A percentile compares a stretch with the other conserved stretches of the same genome.
These are phyloP conservation scores for Podospora appendiculata DNA, from an alignment of 495 filamentous ascomycete genomes.

Conservation along the genomic window DNA sequence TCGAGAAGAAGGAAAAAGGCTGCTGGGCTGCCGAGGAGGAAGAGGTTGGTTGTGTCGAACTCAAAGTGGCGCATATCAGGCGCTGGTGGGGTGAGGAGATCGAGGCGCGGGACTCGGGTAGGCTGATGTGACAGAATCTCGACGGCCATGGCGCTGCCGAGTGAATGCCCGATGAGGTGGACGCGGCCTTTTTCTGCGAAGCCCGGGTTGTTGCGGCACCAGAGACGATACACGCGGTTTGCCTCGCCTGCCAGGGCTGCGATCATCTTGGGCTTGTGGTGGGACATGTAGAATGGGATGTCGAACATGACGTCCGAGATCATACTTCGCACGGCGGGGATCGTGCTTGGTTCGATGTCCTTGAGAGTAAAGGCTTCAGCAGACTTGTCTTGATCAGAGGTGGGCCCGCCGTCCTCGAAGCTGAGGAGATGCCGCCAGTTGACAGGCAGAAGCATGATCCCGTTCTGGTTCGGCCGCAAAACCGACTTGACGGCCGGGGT, in stretches of 20 bases:
- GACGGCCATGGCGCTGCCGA: slow-evolving; percentile 88
- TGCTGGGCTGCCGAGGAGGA: slow-evolving; percentile 85
- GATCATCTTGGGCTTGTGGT: slow-evolving; percentile 93
- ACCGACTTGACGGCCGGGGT: slow-evolving; percentile 63
- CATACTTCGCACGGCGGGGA: slow-evolving; percentile 80
- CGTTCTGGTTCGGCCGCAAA: slow-evolving; percentile 57
- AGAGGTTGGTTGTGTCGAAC: slow-evolving; percentile 84
- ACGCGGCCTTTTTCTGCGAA: slow-evolving; percentile 77
- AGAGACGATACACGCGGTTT: slow-evolving; percentile 86
- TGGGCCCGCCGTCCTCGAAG: slow-evolving; percentile 65
- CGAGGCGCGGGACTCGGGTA: slow-evolving; percentile 46
- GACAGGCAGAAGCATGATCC: slow-evolving; percentile 49
- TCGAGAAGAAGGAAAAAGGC: slow-evolving; percentile 92
- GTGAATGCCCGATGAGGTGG: slow-evolving; percentile 86
- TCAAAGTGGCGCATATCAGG: slow-evolving; percentile 65
- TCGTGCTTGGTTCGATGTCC: slow-evolving; percentile 86
- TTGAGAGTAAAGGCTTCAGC: slow-evolving; percentile 66
- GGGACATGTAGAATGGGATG: slow-evolving; percentile 92
- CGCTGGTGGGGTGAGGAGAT: slow-evolving; percentile 33
- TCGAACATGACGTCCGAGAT: slow-evolving; percentile 97
- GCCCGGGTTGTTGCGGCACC: slow-evolving; percentile 85
- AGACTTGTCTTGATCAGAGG: slow-evolving; percentile 39
- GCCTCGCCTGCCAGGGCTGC: slow-evolving; percentile 83
- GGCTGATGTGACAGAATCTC: slow-evolving; percentile 89
- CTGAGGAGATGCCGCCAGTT: slow-evolving; percentile 88